Evolutionary conservation across 352 stramenopile species (phyloP).

Genomic region (Achlya hypogyna): DNA sequence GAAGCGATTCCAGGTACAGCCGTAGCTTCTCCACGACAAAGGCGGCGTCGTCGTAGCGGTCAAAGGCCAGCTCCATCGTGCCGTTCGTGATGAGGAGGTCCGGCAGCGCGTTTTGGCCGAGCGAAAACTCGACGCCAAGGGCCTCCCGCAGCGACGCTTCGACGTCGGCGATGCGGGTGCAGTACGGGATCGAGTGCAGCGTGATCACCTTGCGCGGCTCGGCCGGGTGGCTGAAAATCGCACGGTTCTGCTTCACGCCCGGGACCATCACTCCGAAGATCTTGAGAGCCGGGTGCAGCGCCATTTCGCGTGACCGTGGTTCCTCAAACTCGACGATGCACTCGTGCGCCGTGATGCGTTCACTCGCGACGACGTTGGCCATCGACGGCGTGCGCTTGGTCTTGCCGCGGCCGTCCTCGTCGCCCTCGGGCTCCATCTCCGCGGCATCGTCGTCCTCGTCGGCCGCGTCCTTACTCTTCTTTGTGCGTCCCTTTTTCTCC

Average conservation of each 20-base stretch:
- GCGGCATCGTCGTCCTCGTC: slow-evolving; percentile 17
- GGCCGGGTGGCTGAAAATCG: slow-evolving; percentile 53
- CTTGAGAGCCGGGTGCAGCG: slow-evolving; percentile 64
- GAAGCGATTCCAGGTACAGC: slow-evolving; percentile 1
- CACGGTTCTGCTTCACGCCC: slow-evolving; percentile 72
- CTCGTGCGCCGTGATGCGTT: slow-evolving; percentile 57
- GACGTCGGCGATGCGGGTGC: slow-evolving; percentile 47
- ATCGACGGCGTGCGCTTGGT: slow-evolving; percentile 22
- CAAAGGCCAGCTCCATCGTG: slow-evolving; percentile 61
- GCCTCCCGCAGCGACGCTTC: slow-evolving; percentile 32
- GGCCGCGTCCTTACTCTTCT: slow-evolving; percentile 26
- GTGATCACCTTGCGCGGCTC: slow-evolving; percentile 47
- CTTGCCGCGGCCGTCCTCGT: slow-evolving; percentile 21
- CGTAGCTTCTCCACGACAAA: slow-evolving; percentile 57
- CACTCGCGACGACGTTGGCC: slow-evolving; percentile 61
- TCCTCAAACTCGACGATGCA: slow-evolving; percentile 70
- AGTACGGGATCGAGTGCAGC: slow-evolving; percentile 71
- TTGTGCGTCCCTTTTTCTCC: not conserved
- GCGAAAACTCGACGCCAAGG: slow-evolving; percentile 41
- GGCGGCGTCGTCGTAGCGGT: slow-evolving; percentile 58
- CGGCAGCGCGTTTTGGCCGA: slow-evolving; percentile 42
- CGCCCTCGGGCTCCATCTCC: slow-evolving; percentile 27
- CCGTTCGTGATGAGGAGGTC: slow-evolving; percentile 67
- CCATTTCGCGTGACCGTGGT: slow-evolving; percentile 34
- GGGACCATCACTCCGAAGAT: slow-evolving; percentile 86